Percentiles rank a stretch among this genome's conserved stretches.
phyloP scores from a whole-genome alignment of 257 asterid genomes.

The Salvia rosmarinus region DNA sequence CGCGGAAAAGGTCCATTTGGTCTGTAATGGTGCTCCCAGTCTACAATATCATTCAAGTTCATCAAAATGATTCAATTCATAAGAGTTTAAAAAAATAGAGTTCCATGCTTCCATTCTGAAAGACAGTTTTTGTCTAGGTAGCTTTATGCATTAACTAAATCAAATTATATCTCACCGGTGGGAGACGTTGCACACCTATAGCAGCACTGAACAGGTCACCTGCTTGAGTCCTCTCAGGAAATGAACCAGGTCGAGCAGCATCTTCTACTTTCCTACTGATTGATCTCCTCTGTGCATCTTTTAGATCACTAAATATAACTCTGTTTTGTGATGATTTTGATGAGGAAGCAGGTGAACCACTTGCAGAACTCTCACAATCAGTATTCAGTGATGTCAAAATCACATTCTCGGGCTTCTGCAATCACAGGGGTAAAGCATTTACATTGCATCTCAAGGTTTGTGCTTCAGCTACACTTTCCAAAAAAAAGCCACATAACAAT shows the following conservation, averaged over 20 bases:
- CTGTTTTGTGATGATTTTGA: slow-evolving; percentile 54
- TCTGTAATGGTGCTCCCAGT: slow-evolving; percentile 78
- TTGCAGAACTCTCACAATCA: slow-evolving; percentile 65
- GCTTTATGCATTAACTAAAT: slow-evolving; percentile 23
- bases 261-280: slow-evolving; percentile 54
- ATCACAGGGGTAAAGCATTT: slow-evolving; percentile 21
- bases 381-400: slow-evolving; percentile 46
- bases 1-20: slow-evolving; percentile 83
- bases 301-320: slow-evolving; percentile 56
- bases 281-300: slow-evolving; percentile 66
- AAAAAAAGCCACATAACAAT: slow-evolving; percentile 33
- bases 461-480: background rate
- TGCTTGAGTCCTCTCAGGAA: slow-evolving; percentile 74
- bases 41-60: slow-evolving; percentile 45
- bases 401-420: slow-evolving; percentile 71
- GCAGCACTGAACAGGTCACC: slow-evolving; percentile 80
- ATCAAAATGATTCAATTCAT: slow-evolving; percentile 9
- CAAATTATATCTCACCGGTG: slow-evolving; percentile 55
- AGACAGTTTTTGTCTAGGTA: slow-evolving; percentile 5
- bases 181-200: slow-evolving; percentile 57
- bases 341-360: slow-evolving; percentile 72
- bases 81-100: background rate
- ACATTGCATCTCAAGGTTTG: slow-evolving; percentile 1
- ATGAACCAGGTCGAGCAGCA: slow-evolving; percentile 46
- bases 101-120: slow-evolving; percentile 11